Conservation (phyloP, 345 rosid genomes). For the Populus nigra region DNA sequence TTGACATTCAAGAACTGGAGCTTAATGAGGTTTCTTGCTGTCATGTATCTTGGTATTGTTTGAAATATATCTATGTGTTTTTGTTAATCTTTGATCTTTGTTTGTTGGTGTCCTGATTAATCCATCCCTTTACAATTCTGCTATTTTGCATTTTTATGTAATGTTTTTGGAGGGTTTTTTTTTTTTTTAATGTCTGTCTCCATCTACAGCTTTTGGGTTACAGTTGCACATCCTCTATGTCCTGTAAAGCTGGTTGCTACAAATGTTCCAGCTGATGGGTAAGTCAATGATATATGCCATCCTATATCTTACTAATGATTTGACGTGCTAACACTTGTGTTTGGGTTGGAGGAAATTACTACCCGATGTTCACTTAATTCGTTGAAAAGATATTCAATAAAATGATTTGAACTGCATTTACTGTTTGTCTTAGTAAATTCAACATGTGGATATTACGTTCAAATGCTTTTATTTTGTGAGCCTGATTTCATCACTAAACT, state of each 20-base stretch:
- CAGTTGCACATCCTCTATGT: constrained; percentile 61
- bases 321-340: background rate
- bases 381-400: background rate
- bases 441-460: background rate
- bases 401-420: background rate
- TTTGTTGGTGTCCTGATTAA: background rate
- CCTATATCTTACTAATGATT: background rate
- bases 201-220: constrained; percentile 67
- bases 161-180: background rate
- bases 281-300: constrained; percentile 25
- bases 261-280: constrained; percentile 74
- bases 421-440: background rate
- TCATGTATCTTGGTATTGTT: background rate
- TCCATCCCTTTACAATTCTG: background rate
- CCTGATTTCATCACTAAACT: background rate
- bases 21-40: background rate
- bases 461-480: background rate
- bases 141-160: background rate
- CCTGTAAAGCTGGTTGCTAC: constrained; percentile 63
- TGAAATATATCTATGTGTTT: background rate
- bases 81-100: background rate
- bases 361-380: background rate
- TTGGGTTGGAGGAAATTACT: background rate
- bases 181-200: constrained; percentile 7
- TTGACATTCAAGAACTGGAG: background rate